Evolutionary conservation across 75 land plant species (phyloP).

Genomic region (Picea sitchensis): DNA sequence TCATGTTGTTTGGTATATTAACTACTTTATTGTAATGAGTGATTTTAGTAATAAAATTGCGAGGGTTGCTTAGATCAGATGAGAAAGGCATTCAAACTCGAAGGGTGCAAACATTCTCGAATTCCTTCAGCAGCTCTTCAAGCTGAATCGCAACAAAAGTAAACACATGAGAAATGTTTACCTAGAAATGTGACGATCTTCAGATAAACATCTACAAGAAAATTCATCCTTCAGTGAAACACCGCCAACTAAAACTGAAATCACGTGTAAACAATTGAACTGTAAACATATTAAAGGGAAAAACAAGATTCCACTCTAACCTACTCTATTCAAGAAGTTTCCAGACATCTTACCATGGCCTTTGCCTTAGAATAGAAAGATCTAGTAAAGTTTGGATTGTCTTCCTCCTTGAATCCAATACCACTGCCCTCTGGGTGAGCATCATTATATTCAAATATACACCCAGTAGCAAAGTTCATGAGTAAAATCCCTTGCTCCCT

Average conservation of each 20-base stretch:
- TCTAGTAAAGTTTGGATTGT: slow-evolving; percentile 23
- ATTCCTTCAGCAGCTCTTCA: slow-evolving; percentile 33
- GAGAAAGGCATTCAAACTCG: slow-evolving; percentile 41
- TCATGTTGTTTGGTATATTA: slow-evolving; percentile 46
- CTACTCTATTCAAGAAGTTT: neutral
- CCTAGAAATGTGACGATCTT: neutral
- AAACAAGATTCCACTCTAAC: neutral
- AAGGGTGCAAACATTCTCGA: slow-evolving; percentile 31
- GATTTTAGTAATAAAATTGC: slow-evolving; percentile 41
- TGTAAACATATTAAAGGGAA: neutral
- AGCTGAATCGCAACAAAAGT: slow-evolving; percentile 11
- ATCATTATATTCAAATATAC: slow-evolving; percentile 25
- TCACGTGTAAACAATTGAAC: neutral
- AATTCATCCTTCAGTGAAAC: neutral
- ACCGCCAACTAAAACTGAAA: neutral
- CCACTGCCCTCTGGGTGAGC: slow-evolving; percentile 24
- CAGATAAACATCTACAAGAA: neutral
- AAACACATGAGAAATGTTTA: neutral
- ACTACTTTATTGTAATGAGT: slow-evolving; percentile 41
- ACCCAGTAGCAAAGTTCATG: slow-evolving; percentile 28
- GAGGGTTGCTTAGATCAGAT: slow-evolving; percentile 30
- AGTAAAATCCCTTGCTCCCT: slow-evolving; percentile 23
- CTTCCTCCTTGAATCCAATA: slow-evolving; percentile 38
- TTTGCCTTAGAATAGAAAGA: too few relatives aligned
- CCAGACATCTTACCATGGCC: too few relatives aligned